Conservation (phyloP, 1,284 basidiomycete genomes). For the Lignosus rhinocerotis region DNA sequence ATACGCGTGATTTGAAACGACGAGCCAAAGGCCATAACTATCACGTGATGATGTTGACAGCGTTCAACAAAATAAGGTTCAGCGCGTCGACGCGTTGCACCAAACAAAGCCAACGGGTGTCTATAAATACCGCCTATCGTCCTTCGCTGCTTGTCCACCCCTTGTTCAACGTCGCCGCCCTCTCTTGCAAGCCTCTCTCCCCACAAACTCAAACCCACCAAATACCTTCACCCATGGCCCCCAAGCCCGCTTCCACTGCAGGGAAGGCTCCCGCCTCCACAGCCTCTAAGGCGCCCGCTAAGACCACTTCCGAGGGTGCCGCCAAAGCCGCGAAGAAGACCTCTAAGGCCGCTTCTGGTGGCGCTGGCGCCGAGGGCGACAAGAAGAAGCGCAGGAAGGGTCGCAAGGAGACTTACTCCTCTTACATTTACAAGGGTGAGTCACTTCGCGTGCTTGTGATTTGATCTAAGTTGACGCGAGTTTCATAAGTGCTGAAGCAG, state of each 20-base stretch:
- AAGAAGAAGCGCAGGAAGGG: slow-evolving; percentile 92
- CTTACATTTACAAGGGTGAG: slow-evolving; percentile 92
- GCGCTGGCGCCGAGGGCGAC: slow-evolving; percentile 49
- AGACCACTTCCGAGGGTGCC: slow-evolving; percentile 52
- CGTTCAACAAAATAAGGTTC: slow-evolving; percentile 35
- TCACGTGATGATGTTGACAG: slow-evolving; percentile 28
- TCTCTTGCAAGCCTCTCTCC: slow-evolving; percentile 7
- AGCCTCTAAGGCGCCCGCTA: slow-evolving; percentile 77
- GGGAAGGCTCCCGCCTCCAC: slow-evolving; percentile 57
- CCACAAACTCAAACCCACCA: neutral
- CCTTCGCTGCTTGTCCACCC: slow-evolving; percentile 17
- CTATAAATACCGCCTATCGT: slow-evolving; percentile 29
- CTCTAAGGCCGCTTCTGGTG: slow-evolving; percentile 55
- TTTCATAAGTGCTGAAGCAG: slow-evolving; percentile 52
- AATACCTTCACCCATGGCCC: slow-evolving; percentile 29
- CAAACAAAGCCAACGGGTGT: slow-evolving; percentile 36
- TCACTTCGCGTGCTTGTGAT: slow-evolving; percentile 23
- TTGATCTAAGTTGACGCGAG: neutral
- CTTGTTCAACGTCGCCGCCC: slow-evolving; percentile 2
- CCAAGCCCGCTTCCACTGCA: slow-evolving; percentile 50
- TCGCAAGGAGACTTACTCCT: slow-evolving; percentile 90
- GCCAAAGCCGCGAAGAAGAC: slow-evolving; percentile 87
- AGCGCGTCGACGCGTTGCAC: slow-evolving; percentile 31
- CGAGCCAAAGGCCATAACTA: neutral
- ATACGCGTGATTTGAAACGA: slow-evolving; percentile 22